These are phyloP conservation scores for Termitomyces sp. DNA, from an alignment of 768 basidiomycete genomes.

Conservation along the genomic window DNA sequence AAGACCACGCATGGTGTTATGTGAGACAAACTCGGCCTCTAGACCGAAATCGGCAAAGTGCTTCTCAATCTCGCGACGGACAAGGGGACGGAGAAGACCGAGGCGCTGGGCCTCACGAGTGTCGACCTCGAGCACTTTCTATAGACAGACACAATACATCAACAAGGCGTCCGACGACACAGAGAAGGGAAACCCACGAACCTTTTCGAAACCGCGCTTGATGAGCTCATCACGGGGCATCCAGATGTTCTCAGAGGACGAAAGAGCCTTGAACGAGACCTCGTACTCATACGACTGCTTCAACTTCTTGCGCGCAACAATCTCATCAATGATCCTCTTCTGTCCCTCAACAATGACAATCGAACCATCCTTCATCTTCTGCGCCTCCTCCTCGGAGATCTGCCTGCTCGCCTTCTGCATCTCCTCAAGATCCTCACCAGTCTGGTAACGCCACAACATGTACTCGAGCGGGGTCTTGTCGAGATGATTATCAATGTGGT, in stretches of 20 bases:
- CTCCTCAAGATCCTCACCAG: conserved; percentile 97
- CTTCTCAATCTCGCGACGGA: conserved; percentile 98
- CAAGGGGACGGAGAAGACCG: conserved; percentile 91
- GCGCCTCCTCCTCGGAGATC: conserved; percentile 79
- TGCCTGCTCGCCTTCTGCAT: conserved; percentile 86
- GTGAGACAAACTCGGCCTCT: conserved; percentile 97
- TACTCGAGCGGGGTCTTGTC: conserved; percentile 99
- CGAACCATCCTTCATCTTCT: conserved; percentile 97
- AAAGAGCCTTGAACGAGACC: conserved; percentile 90
- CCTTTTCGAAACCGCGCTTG: conserved; percentile 98
- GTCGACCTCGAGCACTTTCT: conserved; percentile 97
- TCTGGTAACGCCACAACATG: conserved; percentile 99
- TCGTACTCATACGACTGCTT: conserved; percentile 99
- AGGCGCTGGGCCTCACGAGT: conserved; percentile 96
- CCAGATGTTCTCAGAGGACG: conserved; percentile 98
- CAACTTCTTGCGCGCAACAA: conserved; percentile 88
- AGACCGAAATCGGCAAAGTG: conserved; percentile 99
- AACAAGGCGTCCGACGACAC: too few relatives aligned
- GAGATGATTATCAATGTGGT: conserved; percentile 97
- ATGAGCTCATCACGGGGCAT: conserved; percentile 92
- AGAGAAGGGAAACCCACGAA: conserved; percentile 15
- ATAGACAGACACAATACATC: conserved; percentile 7
- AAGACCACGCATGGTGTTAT: conserved; percentile 99
- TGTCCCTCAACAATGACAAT: conserved; percentile 85
- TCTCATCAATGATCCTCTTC: conserved; percentile 94